Evolutionary conservation across 2,329 filamentous ascomycete genomes (phyloP), one percentile per base, ranked within the genome.

Genomic region (Juglanconis sp.): DNA sequence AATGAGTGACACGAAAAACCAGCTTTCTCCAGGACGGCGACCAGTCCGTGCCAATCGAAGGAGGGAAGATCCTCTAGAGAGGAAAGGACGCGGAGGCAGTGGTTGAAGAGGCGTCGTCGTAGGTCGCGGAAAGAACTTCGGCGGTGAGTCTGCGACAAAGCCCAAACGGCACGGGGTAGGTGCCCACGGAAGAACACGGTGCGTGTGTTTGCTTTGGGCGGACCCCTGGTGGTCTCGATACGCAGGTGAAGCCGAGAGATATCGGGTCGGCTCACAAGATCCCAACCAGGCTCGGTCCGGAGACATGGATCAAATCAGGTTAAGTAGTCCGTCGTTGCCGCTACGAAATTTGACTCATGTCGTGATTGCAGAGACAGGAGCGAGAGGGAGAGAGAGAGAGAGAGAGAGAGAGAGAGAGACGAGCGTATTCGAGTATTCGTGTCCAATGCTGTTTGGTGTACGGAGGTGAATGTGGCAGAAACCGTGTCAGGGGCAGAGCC

Each of bases 1-100:
- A 48, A 48, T 64, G 67, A 9, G 68, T 68, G 24, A 35, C 30
- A 56, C 30, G 44, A 56, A 56, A 56, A 44, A 46, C 44, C 53
- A 31, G 53, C 53, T 56, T 49, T 40, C n/a, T n/a, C 32, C 31
- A 48, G 34, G 53, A 56, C 44, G 53, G 53, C 53, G 13, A 38
- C 42, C 53, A 48, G 53, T 48, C 53, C 53, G 53, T 56, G 35
- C 53, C 30, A 38, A 9, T 15, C n/a, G 44, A 38, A 11, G 32
- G 34, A 15, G 32, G 11, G 32, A 31, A 30, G 36, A 8, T 36
- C 38, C 44, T 35, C 15, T 31, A 24, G 24, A 24, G 24, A 30
- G 7, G 24, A 30, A 31, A 48, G 34, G 49, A 34, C 32, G 34
- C 24, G 53, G 32, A 36, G 5, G 31, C 11, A 13, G 48, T 49